A percentile compares a stretch with the other conserved stretches of the same genome.
Evolutionary conservation across 108 stramenopile genomes (phyloP).

Genomic region (Skeletonema costatum): DNA sequence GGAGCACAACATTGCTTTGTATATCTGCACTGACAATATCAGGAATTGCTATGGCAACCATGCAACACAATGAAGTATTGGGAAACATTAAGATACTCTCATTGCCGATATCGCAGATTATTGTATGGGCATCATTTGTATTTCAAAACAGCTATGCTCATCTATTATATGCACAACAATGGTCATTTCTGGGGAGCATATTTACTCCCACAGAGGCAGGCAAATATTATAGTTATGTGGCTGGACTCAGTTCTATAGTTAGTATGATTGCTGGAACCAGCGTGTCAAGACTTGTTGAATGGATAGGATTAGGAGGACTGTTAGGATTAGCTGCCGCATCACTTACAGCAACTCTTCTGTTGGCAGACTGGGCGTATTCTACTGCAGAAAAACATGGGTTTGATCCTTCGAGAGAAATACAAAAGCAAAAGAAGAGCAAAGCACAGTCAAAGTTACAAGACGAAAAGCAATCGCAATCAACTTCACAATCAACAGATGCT

Average conservation of each 20-base stretch:
- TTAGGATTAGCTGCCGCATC: constrained; percentile 62
- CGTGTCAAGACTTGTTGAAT: constrained; percentile 52
- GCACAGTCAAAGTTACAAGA: not conserved
- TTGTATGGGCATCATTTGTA: constrained; percentile 67
- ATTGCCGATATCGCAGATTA: constrained; percentile 44
- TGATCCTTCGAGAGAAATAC: constrained; percentile 47
- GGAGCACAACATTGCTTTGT: constrained; percentile 56
- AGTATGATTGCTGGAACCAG: constrained; percentile 70
- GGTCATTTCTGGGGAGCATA: constrained; percentile 81
- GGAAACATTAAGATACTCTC: constrained; percentile 23
- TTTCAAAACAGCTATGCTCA: constrained; percentile 86
- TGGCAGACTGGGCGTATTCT: constrained; percentile 62
- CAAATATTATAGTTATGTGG: constrained; percentile 79
- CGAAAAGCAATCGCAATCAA: constrained; percentile 2
- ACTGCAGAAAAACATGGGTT: constrained; percentile 73
- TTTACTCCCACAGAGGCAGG: constrained; percentile 74
- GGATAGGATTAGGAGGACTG: constrained; percentile 58
- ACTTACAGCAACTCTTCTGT: constrained; percentile 52
- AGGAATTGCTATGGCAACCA: constrained; percentile 34
- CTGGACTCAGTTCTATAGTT: constrained; percentile 71
- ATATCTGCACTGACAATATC: constrained; percentile 42
- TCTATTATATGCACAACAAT: constrained; percentile 78
- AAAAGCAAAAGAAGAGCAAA: constrained; percentile 28
- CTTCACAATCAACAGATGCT: constrained; percentile 2
- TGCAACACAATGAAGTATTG: constrained; percentile 28